Evolutionary conservation across 192 early-diverging fungal genomes (phyloP).

Genomic region (Backusella macrospora): DNA sequence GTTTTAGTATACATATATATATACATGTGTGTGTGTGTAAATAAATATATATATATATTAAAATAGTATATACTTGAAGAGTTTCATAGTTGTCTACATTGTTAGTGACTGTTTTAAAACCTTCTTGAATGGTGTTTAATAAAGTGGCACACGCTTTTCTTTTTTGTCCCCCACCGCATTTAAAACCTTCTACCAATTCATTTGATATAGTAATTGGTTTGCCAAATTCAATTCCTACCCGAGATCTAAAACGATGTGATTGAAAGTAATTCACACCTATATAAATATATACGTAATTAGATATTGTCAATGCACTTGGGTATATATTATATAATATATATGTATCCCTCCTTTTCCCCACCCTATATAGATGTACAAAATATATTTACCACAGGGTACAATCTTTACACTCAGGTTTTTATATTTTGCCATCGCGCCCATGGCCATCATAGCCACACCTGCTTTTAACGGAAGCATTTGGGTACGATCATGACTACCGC

Average conservation of each 20-base stretch:
- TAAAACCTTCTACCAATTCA: constrained; percentile 82
- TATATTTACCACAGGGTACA: constrained; percentile 69
- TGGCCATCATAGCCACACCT: constrained; percentile 81
- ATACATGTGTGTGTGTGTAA: background rate
- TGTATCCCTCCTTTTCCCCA: background rate
- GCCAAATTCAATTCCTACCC: constrained; percentile 96
- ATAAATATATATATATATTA: background rate
- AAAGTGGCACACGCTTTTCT: constrained; percentile 80
- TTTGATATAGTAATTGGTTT: constrained; percentile 79
- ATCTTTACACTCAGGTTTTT: constrained; percentile 88
- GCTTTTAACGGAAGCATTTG: constrained; percentile 96
- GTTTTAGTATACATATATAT: background rate
- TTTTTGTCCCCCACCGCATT: constrained; percentile 78
- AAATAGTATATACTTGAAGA: constrained; percentile 67
- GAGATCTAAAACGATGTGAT: constrained; percentile 90
- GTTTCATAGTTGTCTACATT: constrained; percentile 92
- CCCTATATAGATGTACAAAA: background rate
- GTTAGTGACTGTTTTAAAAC: constrained; percentile 87
- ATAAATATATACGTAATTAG: background rate
- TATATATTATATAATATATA: background rate
- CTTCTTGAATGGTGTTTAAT: constrained; percentile 75
- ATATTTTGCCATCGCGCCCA: constrained; percentile 88
- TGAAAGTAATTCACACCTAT: constrained; percentile 92
- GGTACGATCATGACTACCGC: constrained; percentile 95
- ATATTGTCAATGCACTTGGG: too few species aligned